Evolutionary conservation across 805 yeast species (phyloP).

Genomic region (Ogataea allantospora): DNA sequence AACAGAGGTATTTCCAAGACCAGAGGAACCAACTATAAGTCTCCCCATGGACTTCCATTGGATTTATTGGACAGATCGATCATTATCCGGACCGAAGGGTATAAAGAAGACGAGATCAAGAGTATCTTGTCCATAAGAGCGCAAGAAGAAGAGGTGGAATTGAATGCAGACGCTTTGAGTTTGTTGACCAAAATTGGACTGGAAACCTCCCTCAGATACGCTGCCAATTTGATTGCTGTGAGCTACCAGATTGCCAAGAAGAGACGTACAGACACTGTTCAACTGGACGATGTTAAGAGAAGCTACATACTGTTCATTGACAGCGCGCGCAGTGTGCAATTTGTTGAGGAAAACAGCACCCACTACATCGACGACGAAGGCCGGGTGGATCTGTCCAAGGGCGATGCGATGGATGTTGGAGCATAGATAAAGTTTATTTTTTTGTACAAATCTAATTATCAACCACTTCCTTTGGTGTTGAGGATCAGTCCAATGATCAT

Average conservation of each 20-base stretch:
- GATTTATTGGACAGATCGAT: constrained; percentile 89
- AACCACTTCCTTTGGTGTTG: constrained; percentile 83
- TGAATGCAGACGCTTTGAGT: constrained; percentile 68
- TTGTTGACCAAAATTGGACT: constrained; percentile 71
- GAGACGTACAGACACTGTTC: constrained; percentile 65
- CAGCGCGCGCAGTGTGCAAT: constrained; percentile 73
- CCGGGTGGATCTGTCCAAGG: constrained; percentile 53
- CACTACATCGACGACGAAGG: constrained; percentile 82
- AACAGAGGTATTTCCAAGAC: constrained; percentile 92
- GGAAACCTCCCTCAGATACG: constrained; percentile 82
- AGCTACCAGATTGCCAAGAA: constrained; percentile 79
- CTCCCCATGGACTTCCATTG: constrained; percentile 97
- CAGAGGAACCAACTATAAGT: constrained; percentile 83
- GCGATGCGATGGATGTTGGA: constrained; percentile 37
- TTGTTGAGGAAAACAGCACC: constrained; percentile 48
- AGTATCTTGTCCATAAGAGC: constrained; percentile 83
- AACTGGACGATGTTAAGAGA: constrained; percentile 74
- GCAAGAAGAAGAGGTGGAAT: constrained; percentile 66
- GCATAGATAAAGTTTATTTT: constrained; percentile 6
- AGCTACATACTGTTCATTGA: constrained; percentile 82
- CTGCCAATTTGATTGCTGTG: constrained; percentile 87
- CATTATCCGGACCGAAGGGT: constrained; percentile 90
- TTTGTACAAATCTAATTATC: constrained; percentile 10
- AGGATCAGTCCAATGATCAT: constrained; percentile 92
- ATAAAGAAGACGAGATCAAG: constrained; percentile 75